These are phyloP conservation scores for Tulasnella calospora DNA, from an alignment of 768 basidiomycete species.

Conservation along the genomic window DNA sequence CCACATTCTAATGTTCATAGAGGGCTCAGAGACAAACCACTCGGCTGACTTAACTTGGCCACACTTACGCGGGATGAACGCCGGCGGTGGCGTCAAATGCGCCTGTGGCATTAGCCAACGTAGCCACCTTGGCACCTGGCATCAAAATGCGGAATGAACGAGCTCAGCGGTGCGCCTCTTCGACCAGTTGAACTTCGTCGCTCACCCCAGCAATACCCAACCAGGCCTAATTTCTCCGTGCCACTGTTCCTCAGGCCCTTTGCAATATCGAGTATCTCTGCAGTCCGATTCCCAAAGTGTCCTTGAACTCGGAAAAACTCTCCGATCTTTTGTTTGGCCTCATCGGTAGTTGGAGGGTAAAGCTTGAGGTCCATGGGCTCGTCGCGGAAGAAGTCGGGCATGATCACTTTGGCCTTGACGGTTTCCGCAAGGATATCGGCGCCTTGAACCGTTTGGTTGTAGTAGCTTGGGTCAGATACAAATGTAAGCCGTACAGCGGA, in stretches of 20 bases:
- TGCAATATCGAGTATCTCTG: conserved; percentile 44
- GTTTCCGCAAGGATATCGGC: conserved; percentile 56
- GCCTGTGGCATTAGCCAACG: conserved; percentile 39
- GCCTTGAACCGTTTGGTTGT: conserved; percentile 60
- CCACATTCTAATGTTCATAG: conserved; percentile 43
- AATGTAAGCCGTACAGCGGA: background rate
- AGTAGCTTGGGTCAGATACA: conserved; percentile 40
- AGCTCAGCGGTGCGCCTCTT: background rate
- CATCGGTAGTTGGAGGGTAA: conserved; percentile 53
- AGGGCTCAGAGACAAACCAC: background rate
- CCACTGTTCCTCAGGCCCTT: conserved; percentile 43
- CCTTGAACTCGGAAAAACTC: conserved; percentile 54
- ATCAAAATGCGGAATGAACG: background rate
- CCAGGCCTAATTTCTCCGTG: conserved; percentile 44
- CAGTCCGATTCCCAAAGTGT: conserved; percentile 40
- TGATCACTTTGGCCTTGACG: conserved; percentile 52
- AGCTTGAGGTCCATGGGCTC: conserved; percentile 46
- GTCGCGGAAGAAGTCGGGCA: conserved; percentile 63
- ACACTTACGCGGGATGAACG: conserved; percentile 54
- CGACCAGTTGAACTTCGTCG: background rate
- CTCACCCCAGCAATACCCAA: conserved; percentile 51
- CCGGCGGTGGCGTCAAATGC: conserved; percentile 44
- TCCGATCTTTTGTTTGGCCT: conserved; percentile 43
- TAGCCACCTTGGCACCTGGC: conserved; percentile 35
- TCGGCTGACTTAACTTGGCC: background rate